Evolutionary conservation across 2,329 filamentous ascomycete genomes (phyloP).

Genomic region (Leptographium lundbergii): DNA sequence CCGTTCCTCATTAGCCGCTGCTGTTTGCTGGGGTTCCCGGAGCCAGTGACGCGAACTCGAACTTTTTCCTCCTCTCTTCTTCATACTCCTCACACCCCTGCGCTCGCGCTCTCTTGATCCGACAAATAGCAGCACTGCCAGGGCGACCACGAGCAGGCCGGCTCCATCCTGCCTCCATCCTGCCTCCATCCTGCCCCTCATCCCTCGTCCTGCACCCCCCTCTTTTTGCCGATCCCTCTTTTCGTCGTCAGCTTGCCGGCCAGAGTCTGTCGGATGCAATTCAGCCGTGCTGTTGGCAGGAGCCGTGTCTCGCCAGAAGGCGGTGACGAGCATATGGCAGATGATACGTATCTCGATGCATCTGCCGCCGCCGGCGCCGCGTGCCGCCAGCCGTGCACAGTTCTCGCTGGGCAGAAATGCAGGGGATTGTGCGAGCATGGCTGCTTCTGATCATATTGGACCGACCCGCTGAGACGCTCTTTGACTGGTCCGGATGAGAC

Average conservation of each 20-base stretch:
- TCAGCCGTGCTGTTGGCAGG: neutral
- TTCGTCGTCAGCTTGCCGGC: neutral
- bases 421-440: neutral
- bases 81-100: neutral
- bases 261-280: neutral
- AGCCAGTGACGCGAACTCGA: conserved; percentile 3
- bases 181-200: neutral
- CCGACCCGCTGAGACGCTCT: neutral
- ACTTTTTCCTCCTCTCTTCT: neutral
- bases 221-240: neutral
- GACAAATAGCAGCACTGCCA: neutral
- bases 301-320: neutral
- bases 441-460: neutral
- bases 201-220: too few species aligned
- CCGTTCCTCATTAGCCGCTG: conserved; percentile 17
- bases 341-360: neutral
- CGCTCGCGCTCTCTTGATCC: neutral
- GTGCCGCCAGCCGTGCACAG: neutral
- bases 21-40: conserved; percentile 15
- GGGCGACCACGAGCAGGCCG: too few species aligned
- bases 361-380: neutral
- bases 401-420: neutral
- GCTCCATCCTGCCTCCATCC: neutral
- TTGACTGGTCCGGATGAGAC: neutral
- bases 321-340: neutral